Conservation (phyloP, 306 rosid species). For the Argentina anserina region DNA sequence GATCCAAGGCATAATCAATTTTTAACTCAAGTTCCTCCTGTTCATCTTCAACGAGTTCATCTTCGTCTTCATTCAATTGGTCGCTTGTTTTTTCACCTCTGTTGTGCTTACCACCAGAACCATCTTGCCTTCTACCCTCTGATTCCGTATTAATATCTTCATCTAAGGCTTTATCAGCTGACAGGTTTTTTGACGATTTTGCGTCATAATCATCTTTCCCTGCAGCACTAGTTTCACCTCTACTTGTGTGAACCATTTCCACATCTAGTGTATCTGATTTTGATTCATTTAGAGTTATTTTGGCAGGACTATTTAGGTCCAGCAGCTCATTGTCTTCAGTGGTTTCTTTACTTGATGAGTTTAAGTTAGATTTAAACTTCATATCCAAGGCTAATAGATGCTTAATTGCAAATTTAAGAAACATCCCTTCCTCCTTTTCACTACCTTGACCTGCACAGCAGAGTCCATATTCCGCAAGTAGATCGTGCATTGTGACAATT, state of each 20-base stretch:
- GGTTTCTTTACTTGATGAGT: constrained; percentile 46
- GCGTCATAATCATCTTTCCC: constrained; percentile 46
- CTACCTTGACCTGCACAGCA: constrained; percentile 84
- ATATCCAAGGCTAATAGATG: constrained; percentile 86
- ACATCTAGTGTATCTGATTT: constrained; percentile 38
- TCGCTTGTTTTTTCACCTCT: constrained; percentile 42
- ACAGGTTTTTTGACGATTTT: constrained; percentile 35
- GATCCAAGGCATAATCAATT: constrained; percentile 85
- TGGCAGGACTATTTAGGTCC: constrained; percentile 42
- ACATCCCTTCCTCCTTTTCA: constrained; percentile 81
- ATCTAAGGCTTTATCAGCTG: constrained; percentile 37
- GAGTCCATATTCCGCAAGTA: constrained; percentile 91
- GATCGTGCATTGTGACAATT: constrained; percentile 88
- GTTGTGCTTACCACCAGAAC: constrained; percentile 34
- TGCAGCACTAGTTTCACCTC: constrained; percentile 37
- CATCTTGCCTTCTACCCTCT: constrained; percentile 43
- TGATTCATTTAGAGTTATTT: constrained; percentile 44
- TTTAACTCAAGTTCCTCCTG: constrained; percentile 86
- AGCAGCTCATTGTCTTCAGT: constrained; percentile 42
- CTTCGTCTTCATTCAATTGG: constrained; percentile 48
- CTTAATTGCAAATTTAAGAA: constrained; percentile 94
- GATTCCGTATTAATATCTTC: constrained; percentile 40
- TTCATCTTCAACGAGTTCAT: constrained; percentile 74
- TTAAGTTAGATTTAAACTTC: constrained; percentile 69
- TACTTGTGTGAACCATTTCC: constrained; percentile 38